Base-by-base conservation (phyloP, 345 rosid genomes). In the Aquilaria yunnanensis region DNA sequence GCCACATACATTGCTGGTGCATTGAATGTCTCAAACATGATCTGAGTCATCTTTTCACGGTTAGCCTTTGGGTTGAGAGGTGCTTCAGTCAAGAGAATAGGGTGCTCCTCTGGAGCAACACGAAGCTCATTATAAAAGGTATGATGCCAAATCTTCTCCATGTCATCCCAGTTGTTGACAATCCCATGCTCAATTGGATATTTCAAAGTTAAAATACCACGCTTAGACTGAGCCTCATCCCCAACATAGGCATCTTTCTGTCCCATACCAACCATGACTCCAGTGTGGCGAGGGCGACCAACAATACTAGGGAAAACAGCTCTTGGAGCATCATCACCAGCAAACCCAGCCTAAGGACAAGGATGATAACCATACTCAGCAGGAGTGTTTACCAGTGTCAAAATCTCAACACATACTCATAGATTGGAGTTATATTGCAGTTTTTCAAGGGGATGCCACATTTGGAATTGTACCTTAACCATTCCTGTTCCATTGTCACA, bases 101-200 rank as follows among this genome's bases (percentile, higher is more conserved):
- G 92, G 64, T 86, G 92, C 69, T 83, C 92, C 72, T 86, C 92
- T 9, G 89, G 89, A 10, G 92, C 92, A 5, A 86, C 89, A 67
- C 92, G 92, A 47, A 86, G 92, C 74, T 85, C 92, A 59, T 85
- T 83, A 73, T 85, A 85, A 72, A 85, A 85, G 68, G 90, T 85
- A 68, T 85, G 83, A 67, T 80, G 84, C 84, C 84, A 80, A 50
- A 80, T 80, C 57, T 80, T 80, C 71, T 80, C 84, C 84, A 80
- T 80, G 56, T 86, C 93, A 77, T 87, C 93, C 93, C 93, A 87
- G 58, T 87, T 87, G 75, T 74, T 84, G 45, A 87, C 94, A 69
- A 87, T 82, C 5, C 94, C 94, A 64, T 87, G 94, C 65, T 87
- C 94, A 57, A 87, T 87, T 12, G 93, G 93, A 61, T 86, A 86